Base-by-base conservation (phyloP, 2,329 filamentous ascomycete genomes). In the Scytalidium lignicola region DNA sequence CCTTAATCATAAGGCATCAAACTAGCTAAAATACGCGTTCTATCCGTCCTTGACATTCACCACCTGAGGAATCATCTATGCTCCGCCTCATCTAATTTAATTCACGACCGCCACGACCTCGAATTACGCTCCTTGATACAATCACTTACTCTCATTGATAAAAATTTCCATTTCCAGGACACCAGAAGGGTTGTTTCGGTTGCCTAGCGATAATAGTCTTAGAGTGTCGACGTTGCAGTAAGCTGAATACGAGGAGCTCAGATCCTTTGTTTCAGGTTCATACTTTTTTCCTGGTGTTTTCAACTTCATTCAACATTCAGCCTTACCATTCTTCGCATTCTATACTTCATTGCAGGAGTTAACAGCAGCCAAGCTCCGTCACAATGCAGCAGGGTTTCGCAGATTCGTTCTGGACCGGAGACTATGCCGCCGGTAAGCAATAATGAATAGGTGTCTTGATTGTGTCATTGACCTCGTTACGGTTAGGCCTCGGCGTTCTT, bases 321-420 rank as follows among this genome's bases (percentile, higher is more conserved):
- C 19, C 17, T 13, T 12, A 29, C 17, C 3, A 4, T 13, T 19
- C 13, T 20, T 44, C 20, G 28, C 41, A 20, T 29, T 28, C 13
- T n/a, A 44, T 17, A 26, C 48, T 50, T 32, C 32, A 50, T 28
- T 50, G 21, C 26, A 47, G 28, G 17, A 37, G n/a, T 37, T 9
- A 5, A 37, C 12, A 13, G 15, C 15, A 37, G 32, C 32, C 6
- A 37, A n/a, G 32, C 32, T 37, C 26, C 15, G n/a, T 37, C 64
- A 82, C 70, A 67, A 92, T 92, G 88, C 86, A 88, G 88, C 86
- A 88, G 60, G 82, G 88, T 62, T 97, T 99, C 72, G 85, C 90
- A 60, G 90, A 92, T 73, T 96, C 91, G 45, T 97, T 99, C 74
- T 99, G 93, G 93, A 96, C 93, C 54, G 82, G 83, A 67, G 93